These are phyloP conservation scores for Coemansia sp. DNA, from an alignment of 192 early-diverging fungal species.

Conservation along the genomic window DNA sequence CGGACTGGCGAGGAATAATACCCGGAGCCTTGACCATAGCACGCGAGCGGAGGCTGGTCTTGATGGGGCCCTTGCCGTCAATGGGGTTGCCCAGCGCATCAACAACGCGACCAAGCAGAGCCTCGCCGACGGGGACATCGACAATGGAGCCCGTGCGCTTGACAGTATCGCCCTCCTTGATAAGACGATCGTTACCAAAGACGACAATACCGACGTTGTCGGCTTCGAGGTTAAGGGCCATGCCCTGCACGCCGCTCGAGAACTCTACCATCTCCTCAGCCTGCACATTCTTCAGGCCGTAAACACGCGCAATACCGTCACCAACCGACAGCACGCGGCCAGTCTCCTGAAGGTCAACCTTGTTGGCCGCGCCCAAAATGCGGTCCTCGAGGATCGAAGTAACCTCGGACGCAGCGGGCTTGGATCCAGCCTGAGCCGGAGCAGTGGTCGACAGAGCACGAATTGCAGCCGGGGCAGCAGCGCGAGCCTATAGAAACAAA, in stretches of 20 bases:
- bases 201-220: conserved; percentile 99
- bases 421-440: conserved; percentile 47
- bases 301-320: conserved; percentile 99
- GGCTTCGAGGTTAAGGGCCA: conserved; percentile 99
- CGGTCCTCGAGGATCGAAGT: conserved; percentile 97
- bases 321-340: conserved; percentile 99
- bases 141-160: conserved; percentile 99
- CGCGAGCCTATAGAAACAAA: conserved; percentile 39
- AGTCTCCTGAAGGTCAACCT: conserved; percentile 93
- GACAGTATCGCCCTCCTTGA: conserved; percentile 99
- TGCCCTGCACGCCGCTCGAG: conserved; percentile 98
- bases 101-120: conserved; percentile 96
- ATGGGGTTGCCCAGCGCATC: conserved; percentile 99
- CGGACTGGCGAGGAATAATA: conserved; percentile 98
- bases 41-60: conserved; percentile 81
- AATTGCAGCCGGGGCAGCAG: conserved; percentile 43
- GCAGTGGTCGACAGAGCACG: conserved; percentile 52
- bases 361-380: conserved; percentile 81
- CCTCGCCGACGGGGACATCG: conserved; percentile 95
- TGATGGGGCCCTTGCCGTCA: conserved; percentile 97
- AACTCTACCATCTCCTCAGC: conserved; percentile 99
- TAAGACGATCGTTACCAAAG: conserved; percentile 99
- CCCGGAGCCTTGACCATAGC: conserved; percentile 99
- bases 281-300: conserved; percentile 96
- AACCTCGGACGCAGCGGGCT: conserved; percentile 86